Evolutionary conservation across 78 protist species (phyloP), one percentile per base, ranked within the genome.

Genomic region (Cyanophora paradoxa): DNA sequence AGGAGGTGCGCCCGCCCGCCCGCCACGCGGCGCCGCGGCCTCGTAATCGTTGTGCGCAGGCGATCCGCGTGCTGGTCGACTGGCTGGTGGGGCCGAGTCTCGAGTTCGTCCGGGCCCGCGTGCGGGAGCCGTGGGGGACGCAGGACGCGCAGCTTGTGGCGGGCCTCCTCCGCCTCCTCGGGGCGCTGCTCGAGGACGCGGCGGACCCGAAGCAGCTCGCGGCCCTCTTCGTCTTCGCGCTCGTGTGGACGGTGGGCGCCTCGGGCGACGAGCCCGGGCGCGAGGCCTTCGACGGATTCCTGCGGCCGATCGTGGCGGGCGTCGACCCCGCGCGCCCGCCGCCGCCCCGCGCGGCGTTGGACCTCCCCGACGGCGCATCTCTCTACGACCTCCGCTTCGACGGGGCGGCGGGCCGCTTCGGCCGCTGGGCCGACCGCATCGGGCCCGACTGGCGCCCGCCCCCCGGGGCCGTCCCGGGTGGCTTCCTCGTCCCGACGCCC

Each of bases 201-300:
- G n/a, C 3, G 52, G 52, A 44, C 52, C 42, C 1, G 31, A 13
- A 16, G 57, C 44, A 3, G 56, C 26, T 19, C 44, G 4, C 34
- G 31, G 14, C 30, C 14, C 33, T 80, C n/a, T 58, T 81, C 57
- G 17, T 36, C 34, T 63, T 37, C 30, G 67, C 85, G 10, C 14
- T 58, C 5, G 8, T 59, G 26, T 81, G 85, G 85, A 11, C 65
- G 8, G 36, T 81, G 30, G 85, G 85, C 30, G 73, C 57, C 13
- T 30, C 52, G 20, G 2, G 74, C 33, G 30, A 4, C 13, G 79
- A 44, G 20, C 0, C 13, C 13, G 36, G 10, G 20, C 30, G 70
- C 19, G 67, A 16, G 31, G 26, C n/a, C 22, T 81, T 81, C 65
- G 72, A 61, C 65, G 6, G 0, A 11, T 40, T 14, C 28, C 33